Evolutionary conservation across 73 alveolate species (phyloP).

Genomic region (Paraurostyla sp.): DNA sequence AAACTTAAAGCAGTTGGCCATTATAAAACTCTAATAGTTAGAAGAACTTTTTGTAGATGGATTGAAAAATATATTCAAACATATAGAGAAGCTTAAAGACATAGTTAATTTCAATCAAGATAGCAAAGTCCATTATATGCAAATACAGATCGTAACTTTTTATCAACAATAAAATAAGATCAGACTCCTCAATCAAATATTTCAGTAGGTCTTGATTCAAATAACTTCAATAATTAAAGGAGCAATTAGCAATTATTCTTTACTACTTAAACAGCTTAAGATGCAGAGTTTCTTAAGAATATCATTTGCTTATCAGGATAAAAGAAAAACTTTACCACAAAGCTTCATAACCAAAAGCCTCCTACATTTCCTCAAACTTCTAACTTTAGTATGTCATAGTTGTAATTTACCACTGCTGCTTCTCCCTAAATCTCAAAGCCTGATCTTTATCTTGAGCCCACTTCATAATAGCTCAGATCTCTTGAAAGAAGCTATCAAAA

Average conservation of each 20-base stretch:
- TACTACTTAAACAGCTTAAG: neutral
- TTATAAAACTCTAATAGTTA: neutral
- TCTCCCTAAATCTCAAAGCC: neutral
- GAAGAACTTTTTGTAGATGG: slow-evolving; percentile 31
- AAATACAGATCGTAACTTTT: neutral
- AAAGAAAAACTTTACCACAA: neutral
- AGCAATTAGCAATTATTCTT: neutral
- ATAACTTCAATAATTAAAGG: neutral
- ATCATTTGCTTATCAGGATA: slow-evolving; percentile 13
- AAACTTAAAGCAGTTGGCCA: neutral
- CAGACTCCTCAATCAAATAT: neutral
- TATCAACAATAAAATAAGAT: slow-evolving; percentile 10
- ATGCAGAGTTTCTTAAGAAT: neutral
- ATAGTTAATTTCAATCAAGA: neutral
- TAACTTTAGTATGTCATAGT: no score
- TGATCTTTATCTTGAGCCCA: slow-evolving; percentile 1
- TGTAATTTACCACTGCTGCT: no score
- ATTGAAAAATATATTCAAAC: slow-evolving; percentile 26
- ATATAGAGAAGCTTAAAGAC: neutral
- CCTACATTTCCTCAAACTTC: neutral
- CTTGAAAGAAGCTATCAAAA: slow-evolving; percentile 19
- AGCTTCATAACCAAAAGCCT: no score
- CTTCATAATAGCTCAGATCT: neutral
- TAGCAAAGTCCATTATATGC: slow-evolving; percentile 2
- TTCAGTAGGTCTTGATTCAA: neutral